Evolutionary conservation across 805 yeast species (phyloP).

Genomic region (Zygosaccharomyces gambellarensis): DNA sequence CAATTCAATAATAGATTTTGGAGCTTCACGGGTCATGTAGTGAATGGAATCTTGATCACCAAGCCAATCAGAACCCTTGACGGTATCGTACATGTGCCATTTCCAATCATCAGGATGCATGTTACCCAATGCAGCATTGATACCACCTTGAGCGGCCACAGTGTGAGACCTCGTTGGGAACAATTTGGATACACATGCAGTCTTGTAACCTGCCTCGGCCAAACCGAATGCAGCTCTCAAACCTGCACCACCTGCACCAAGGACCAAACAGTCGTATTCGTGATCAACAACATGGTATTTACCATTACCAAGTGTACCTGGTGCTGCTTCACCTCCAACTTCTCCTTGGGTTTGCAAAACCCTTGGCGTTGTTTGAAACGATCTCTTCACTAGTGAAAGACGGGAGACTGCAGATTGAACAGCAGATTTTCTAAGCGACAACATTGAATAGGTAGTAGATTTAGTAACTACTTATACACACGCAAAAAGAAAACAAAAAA

Average conservation of each 20-base stretch:
- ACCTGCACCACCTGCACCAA: constrained; percentile 99
- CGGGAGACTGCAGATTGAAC: constrained; percentile 7
- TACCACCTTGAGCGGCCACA: constrained; percentile 99
- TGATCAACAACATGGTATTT: constrained; percentile 93
- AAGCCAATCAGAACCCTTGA: constrained; percentile 98
- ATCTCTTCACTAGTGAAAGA: constrained; percentile 7
- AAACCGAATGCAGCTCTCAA: constrained; percentile 97
- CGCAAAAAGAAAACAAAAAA: neutral
- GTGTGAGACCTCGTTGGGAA: constrained; percentile 99
- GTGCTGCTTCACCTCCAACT: constrained; percentile 47
- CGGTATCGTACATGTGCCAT: constrained; percentile 99
- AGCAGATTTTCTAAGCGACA: constrained; percentile 10
- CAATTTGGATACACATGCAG: constrained; percentile 94
- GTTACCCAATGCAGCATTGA: constrained; percentile 97
- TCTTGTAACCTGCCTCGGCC: constrained; percentile 94
- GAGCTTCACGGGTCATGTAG: constrained; percentile 98
- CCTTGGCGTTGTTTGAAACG: constrained; percentile 7
- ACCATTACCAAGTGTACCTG: constrained; percentile 29
- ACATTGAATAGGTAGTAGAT: constrained; percentile 1
- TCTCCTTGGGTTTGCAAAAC: constrained; percentile 34
- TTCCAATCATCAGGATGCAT: constrained; percentile 99
- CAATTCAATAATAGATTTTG: constrained; percentile 88
- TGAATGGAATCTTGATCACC: constrained; percentile 99
- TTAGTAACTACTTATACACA: neutral
- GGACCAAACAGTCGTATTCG: constrained; percentile 95